Evolutionary conservation across 805 yeast species (phyloP), one percentile per base, ranked within the genome.

Genomic region (Scheffersomyces coipomensis): DNA sequence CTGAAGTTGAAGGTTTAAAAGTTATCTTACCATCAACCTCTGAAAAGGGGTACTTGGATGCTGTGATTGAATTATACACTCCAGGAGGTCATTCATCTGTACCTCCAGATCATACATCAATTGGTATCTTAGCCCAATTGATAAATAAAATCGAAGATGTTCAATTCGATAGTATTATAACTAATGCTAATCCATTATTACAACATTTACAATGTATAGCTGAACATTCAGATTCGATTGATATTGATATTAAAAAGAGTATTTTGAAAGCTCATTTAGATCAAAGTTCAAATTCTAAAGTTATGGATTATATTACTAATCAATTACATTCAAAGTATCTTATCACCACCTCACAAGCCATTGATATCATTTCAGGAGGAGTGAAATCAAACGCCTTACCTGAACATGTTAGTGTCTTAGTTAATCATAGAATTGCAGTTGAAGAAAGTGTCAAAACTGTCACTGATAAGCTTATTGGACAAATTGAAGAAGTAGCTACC

Each of bases 31-130:
- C 76, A 2, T 74, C 71, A 10, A 68, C 75, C 2, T 70, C 75
- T 9, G 80, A 75, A 47, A 75, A 75, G 52, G 80, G 80, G 0
- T 62, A 67, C 40, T 42, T 72, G 29, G 64, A 75, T 49, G 51
- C 73, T 2, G 44, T 54, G n/a, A 58, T 75, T 30, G 66, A 62
- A 17, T 51, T 75, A 26, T 62, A 48, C 33, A 66, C 75, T 5
- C 74, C 73, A 4, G 80, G 79, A 18, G 79, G 79, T 0, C 80
- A 75, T 51, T 72, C 78, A 0, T 68, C 76, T 0, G 55, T 73
- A 15, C 79, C 80, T 4, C 78, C 76, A 13, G 56, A 62, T 16
- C 76, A 73, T 49, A 73, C 79, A 0, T 54, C 71, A 1, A 74
- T 75, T 47, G 79, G 80, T 0, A 59, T 73, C 3, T 55, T 73